phyloP scores from a whole-genome alignment of 1,139 yeast genomes.

The Diutina rugosa region DNA sequence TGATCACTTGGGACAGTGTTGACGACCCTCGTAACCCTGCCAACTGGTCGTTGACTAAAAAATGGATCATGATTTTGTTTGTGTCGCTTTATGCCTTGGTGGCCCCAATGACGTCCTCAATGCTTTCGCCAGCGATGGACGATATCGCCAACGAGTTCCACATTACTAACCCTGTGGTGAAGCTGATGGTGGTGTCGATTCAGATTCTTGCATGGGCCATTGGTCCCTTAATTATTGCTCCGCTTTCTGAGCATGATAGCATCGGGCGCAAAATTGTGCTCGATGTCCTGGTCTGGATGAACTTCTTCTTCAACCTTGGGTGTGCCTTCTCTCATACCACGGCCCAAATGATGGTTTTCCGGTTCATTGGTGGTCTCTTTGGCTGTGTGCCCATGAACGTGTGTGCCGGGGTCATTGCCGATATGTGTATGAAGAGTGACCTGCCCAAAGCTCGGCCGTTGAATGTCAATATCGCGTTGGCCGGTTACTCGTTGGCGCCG shows the following conservation, averaged over 20 bases:
- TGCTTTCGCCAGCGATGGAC: conserved; percentile 30
- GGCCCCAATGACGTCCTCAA: conserved; percentile 34
- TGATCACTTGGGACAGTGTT: neutral
- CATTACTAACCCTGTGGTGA: conserved; percentile 16
- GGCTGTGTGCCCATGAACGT: conserved; percentile 9
- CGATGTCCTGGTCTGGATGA: conserved; percentile 23
- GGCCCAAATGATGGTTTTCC: conserved; percentile 24
- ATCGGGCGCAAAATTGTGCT: conserved; percentile 29
- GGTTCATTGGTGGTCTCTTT: conserved; percentile 27
- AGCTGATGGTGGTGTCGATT: conserved; percentile 29
- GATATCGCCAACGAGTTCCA: conserved; percentile 21
- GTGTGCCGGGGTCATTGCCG: conserved; percentile 2
- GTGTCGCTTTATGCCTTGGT: conserved; percentile 31
- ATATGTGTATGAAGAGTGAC: conserved; percentile 2
- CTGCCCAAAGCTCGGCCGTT: neutral
- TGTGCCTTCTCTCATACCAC: conserved; percentile 20
- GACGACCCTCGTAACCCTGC: conserved; percentile 17
- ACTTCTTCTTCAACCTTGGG: conserved; percentile 15
- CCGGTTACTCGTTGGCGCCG: conserved; percentile 29
- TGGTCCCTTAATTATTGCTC: conserved; percentile 32
- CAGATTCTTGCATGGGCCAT: conserved; percentile 36
- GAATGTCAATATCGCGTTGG: conserved; percentile 18
- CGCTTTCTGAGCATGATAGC: conserved; percentile 29
- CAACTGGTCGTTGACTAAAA: conserved; percentile 21
- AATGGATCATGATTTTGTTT: conserved; percentile 17